Percentiles rank a stretch among this genome's conserved stretches.
Evolutionary conservation across 2,329 filamentous ascomycete genomes (phyloP).

Genomic region (Aspergillus neoniger): DNA sequence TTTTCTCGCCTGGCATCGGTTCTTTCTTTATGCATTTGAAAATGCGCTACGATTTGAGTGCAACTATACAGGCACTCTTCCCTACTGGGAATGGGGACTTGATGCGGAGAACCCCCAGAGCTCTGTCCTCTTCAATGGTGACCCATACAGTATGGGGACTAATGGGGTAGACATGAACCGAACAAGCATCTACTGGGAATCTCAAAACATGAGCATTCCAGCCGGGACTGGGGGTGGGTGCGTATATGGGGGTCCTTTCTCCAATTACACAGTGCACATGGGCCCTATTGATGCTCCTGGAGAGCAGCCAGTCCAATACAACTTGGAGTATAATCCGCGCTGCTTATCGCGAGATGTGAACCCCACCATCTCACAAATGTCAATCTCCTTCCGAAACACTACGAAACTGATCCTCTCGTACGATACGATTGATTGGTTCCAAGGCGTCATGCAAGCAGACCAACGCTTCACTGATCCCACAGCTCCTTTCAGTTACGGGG

Average conservation of each 20-base stretch:
- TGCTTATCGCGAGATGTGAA: conserved; percentile 12
- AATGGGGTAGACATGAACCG: conserved; percentile 2
- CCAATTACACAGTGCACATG: conserved; percentile 10
- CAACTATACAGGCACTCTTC: conserved; percentile 7
- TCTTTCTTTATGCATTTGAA: conserved; percentile 6
- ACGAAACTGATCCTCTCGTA: conserved; percentile 9
- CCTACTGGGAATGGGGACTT: conserved; percentile 11
- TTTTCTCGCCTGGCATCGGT: conserved; percentile 16
- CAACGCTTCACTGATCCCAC: not conserved
- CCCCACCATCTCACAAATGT: not conserved
- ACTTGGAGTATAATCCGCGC: conserved; percentile 11
- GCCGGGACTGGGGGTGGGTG: conserved; percentile 9
- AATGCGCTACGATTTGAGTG: conserved; percentile 8
- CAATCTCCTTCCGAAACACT: not conserved
- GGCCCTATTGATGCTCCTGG: conserved; percentile 1
- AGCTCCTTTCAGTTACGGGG: not conserved
- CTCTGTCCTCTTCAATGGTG: conserved; percentile 11
- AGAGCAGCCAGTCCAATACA: not conserved
- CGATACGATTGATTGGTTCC: conserved; percentile 9
- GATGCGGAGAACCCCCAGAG: not conserved
- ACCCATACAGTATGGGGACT: not conserved
- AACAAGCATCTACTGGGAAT: not conserved
- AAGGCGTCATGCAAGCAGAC: conserved; percentile 6
- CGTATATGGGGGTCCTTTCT: conserved; percentile 10
- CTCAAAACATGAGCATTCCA: not conserved